Evolutionary conservation across 345 rosid species (phyloP).

Genomic region (Eucalyptus regnans): DNA sequence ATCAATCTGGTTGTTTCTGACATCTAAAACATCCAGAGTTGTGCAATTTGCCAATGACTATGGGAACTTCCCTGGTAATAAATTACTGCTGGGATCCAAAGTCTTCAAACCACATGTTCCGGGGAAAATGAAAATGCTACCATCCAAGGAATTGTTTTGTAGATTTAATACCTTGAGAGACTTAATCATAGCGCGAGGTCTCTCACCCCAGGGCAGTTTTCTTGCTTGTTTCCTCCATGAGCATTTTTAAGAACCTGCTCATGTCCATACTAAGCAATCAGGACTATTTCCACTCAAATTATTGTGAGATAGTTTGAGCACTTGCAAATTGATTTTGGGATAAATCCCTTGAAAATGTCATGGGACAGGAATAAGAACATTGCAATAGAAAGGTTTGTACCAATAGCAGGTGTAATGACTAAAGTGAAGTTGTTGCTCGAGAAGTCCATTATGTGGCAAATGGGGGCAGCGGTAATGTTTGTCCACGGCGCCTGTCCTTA

Average conservation of each 20-base stretch:
- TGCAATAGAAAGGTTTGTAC: background rate
- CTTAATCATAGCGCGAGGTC: background rate
- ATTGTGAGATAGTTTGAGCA: constrained; percentile 3
- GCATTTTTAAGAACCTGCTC: too few species aligned
- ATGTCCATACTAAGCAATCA: background rate
- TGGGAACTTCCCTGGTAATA: constrained; percentile 12
- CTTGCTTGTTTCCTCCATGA: too few species aligned
- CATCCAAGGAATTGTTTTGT: background rate
- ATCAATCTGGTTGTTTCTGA: constrained; percentile 15
- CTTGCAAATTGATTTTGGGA: constrained; percentile 1
- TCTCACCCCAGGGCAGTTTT: too few species aligned
- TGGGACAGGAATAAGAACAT: background rate
- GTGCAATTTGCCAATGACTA: constrained; percentile 12
- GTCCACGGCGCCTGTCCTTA: background rate
- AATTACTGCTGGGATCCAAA: constrained; percentile 20
- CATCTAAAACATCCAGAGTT: constrained; percentile 15
- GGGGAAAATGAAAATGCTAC: background rate
- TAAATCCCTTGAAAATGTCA: background rate
- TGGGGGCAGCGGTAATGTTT: background rate
- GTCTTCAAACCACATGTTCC: constrained; percentile 5
- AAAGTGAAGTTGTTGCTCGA: background rate
- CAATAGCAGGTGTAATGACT: background rate
- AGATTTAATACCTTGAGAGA: background rate
- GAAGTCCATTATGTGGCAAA: background rate
- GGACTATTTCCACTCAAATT: background rate